Conservation (phyloP, 768 basidiomycete genomes). For the Suillus americanus region DNA sequence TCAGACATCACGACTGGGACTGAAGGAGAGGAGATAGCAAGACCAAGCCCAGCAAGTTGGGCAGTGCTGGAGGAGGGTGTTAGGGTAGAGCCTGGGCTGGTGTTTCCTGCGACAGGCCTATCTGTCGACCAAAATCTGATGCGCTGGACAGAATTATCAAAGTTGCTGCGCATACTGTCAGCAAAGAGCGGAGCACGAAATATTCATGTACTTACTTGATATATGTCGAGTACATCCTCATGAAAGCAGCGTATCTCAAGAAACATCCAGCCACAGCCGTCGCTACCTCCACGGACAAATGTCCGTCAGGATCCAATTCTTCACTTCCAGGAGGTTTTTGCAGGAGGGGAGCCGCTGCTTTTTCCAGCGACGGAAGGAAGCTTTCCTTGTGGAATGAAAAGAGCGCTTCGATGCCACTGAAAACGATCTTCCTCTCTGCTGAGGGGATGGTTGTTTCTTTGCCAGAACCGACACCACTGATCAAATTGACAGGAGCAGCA, state of each 20-base stretch:
- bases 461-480: conserved; percentile 66
- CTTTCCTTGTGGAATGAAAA: conserved; percentile 91
- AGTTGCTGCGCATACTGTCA: conserved; percentile 60
- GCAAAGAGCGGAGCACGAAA: conserved; percentile 10
- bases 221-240: conserved; percentile 98
- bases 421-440: conserved; percentile 87
- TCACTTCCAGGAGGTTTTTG: conserved; percentile 42
- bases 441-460: conserved; percentile 87
- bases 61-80: conserved; percentile 63
- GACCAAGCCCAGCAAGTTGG: conserved; percentile 62
- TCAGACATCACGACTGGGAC: conserved; percentile 45
- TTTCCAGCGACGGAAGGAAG: conserved; percentile 88
- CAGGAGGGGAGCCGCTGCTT: conserved; percentile 70
- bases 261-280: conserved; percentile 87
- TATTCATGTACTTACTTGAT: conserved; percentile 71
- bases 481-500: conserved; percentile 62
- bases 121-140: conserved; percentile 84
- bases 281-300: conserved; percentile 71
- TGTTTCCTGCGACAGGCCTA: conserved; percentile 38
- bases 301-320: conserved; percentile 67
- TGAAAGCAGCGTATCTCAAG: conserved; percentile 92
- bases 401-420: conserved; percentile 85
- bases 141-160: conserved; percentile 88
- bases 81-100: conserved; percentile 33
- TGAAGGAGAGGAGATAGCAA: conserved; percentile 53